phyloP scores from a whole-genome alignment of 331 rosid species.

The Quercus phellos region DNA sequence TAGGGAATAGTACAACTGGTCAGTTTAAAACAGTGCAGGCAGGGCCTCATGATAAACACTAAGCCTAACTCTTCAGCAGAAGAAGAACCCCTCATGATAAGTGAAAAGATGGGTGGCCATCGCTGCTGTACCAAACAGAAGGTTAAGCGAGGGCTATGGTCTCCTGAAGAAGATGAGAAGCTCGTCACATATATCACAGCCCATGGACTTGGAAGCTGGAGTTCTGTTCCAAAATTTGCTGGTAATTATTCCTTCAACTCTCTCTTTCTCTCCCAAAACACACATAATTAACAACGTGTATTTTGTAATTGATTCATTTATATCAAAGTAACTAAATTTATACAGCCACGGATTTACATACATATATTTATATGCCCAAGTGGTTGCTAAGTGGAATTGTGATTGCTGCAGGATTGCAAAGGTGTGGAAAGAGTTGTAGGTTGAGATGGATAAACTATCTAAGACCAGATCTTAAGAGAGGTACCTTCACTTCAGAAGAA shows the following conservation, averaged over 20 bases:
- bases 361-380: too few species aligned
- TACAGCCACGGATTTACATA: too few species aligned
- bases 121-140: constrained; percentile 78
- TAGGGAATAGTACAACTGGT: constrained; percentile 3
- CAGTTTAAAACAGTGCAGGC: constrained; percentile 2
- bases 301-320: too few species aligned
- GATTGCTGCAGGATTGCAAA: constrained; percentile 50
- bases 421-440: constrained; percentile 83
- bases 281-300: too few species aligned
- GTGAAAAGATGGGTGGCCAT: constrained; percentile 31
- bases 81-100: background rate
- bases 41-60: constrained; percentile 20
- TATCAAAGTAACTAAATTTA: too few species aligned
- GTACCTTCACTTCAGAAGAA: constrained; percentile 65
- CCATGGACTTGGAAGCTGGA: constrained; percentile 74
- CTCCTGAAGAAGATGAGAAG: constrained; percentile 87
- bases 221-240: constrained; percentile 77
- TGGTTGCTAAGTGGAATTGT: background rate
- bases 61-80: constrained; percentile 12
- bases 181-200: constrained; percentile 45
- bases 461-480: constrained; percentile 75
- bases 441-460: constrained; percentile 80
- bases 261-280: background rate
- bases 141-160: constrained; percentile 78
- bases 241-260: constrained; percentile 28